Conservation (phyloP, 345 rosid species). For the Moringa oleifera region DNA sequence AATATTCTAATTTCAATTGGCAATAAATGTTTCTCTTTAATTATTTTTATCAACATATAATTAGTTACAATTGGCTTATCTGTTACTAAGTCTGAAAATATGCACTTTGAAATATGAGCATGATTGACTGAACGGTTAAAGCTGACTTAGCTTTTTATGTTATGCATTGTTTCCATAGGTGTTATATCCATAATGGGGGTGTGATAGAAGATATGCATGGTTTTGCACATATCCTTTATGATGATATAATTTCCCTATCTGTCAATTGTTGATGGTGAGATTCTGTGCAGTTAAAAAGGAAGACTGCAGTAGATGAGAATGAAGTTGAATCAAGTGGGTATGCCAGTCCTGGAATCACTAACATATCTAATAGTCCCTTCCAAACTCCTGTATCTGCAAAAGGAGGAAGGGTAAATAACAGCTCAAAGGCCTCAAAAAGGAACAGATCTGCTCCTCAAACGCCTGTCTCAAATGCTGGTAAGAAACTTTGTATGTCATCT, state of each 20-base stretch:
- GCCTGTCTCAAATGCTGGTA: constrained; percentile 65
- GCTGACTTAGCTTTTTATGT: neutral
- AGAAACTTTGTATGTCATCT: constrained; percentile 13
- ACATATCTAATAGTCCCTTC: constrained; percentile 46
- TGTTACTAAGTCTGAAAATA: no score
- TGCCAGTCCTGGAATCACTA: constrained; percentile 43
- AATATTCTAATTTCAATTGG: no score
- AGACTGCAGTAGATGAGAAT: constrained; percentile 35
- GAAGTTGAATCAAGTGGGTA: constrained; percentile 36
- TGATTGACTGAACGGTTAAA: neutral
- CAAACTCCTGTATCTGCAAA: constrained; percentile 72
- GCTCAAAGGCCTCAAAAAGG: constrained; percentile 53
- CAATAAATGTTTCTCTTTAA: no score
- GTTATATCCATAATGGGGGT: neutral
- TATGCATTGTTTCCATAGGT: neutral
- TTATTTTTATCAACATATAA: no score
- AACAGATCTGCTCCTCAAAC: constrained; percentile 60
- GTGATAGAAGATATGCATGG: constrained; percentile 6
- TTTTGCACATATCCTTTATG: neutral
- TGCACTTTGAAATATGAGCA: neutral
- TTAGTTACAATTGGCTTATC: neutral
- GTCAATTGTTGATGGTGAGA: constrained; percentile 11
- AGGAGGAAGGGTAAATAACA: constrained; percentile 54
- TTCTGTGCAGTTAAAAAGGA: constrained; percentile 50
- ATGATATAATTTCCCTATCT: neutral